Evolutionary conservation across 768 basidiomycete species (phyloP).

Genomic region (Lanmaoa rubissima): DNA sequence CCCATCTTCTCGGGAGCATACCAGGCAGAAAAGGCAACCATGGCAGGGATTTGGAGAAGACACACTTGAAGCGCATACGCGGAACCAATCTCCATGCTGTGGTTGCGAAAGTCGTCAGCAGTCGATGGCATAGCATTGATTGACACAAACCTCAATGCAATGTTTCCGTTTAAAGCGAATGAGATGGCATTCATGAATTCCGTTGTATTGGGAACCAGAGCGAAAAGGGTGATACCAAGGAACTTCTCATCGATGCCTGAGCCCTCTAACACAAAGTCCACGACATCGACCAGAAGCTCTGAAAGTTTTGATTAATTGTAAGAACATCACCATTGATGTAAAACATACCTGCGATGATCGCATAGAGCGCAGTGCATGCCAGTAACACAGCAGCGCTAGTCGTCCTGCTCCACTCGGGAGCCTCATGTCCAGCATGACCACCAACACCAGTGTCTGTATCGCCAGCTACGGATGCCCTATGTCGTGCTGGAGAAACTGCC

Average conservation of each 20-base stretch:
- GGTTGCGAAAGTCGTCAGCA: background rate
- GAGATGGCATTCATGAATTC: conserved; percentile 99
- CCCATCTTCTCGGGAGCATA: conserved; percentile 87
- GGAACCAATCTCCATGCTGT: conserved; percentile 98
- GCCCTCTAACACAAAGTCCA: conserved; percentile 87
- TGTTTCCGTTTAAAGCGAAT: conserved; percentile 95
- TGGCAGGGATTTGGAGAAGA: conserved; percentile 94
- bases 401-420: conserved; percentile 91
- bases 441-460: conserved; percentile 46
- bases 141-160: conserved; percentile 77
- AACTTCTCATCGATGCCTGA: conserved; percentile 98
- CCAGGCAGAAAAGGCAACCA: conserved; percentile 98
- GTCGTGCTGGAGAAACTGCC: conserved; percentile 46
- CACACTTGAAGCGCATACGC: conserved; percentile 99
- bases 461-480: conserved; percentile 39
- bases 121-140: background rate
- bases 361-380: conserved; percentile 89
- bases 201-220: conserved; percentile 96
- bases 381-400: conserved; percentile 89
- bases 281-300: conserved; percentile 95
- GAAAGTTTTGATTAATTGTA: conserved; percentile 8
- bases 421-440: conserved; percentile 86
- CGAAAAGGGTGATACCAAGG: conserved; percentile 93
- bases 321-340: background rate
- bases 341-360: conserved; percentile 86